Evolutionary conservation across 2,329 filamentous ascomycete genomes (phyloP).

Genomic region (Didymella segeticola): DNA sequence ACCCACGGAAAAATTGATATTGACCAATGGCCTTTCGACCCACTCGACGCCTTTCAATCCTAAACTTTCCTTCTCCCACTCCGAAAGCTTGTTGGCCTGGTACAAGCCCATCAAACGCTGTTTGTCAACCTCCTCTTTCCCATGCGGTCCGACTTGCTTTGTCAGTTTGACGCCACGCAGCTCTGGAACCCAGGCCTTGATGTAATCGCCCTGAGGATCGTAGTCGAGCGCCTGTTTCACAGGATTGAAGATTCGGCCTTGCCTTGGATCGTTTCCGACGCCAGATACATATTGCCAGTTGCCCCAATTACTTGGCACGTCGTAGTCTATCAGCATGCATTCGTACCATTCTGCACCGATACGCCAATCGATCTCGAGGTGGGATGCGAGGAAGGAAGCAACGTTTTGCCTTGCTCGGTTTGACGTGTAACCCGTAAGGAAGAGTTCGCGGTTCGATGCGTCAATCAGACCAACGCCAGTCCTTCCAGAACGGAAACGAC

Average conservation of each 20-base stretch:
- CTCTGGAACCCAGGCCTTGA: constrained; percentile 77
- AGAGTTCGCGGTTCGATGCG: constrained; percentile 75
- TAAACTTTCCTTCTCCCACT: constrained; percentile 63
- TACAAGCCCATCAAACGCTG: constrained; percentile 66
- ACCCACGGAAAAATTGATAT: constrained; percentile 46
- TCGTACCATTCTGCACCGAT: constrained; percentile 86
- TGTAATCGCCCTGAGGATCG: constrained; percentile 72
- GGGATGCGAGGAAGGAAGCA: constrained; percentile 75
- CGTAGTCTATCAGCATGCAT: constrained; percentile 75
- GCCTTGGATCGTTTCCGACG: constrained; percentile 78
- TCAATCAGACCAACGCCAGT: constrained; percentile 82
- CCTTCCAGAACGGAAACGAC: constrained; percentile 67
- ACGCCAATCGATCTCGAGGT: constrained; percentile 78
- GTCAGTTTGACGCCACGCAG: constrained; percentile 58
- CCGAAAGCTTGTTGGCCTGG: constrained; percentile 71
- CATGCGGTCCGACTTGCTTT: constrained; percentile 21
- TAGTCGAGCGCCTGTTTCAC: constrained; percentile 83
- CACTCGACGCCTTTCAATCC: constrained; percentile 66
- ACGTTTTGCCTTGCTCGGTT: constrained; percentile 80
- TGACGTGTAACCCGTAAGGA: constrained; percentile 78
- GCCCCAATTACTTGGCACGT: constrained; percentile 77
- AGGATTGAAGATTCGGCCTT: constrained; percentile 78
- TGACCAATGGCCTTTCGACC: constrained; percentile 65
- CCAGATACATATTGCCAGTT: constrained; percentile 86
- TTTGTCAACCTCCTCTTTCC: constrained; percentile 40